Percentiles rank a stretch among this genome's conserved stretches.
Evolutionary conservation across 2,329 filamentous ascomycete species (phyloP).

Genomic region (Colletotrichum sp.): DNA sequence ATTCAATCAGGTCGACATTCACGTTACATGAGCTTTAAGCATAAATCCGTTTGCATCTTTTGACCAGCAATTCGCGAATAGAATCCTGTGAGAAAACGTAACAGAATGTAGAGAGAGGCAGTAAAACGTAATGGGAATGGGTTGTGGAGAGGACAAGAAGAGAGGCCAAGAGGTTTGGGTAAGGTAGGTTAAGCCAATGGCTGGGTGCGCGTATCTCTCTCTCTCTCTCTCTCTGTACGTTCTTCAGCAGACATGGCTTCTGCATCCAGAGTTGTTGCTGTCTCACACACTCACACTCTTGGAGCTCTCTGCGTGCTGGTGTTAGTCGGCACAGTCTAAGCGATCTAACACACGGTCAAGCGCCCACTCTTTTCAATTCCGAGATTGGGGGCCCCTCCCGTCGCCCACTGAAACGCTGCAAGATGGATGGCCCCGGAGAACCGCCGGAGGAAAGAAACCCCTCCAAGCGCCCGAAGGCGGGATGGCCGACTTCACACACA

Average conservation of each 20-base stretch:
- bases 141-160: background rate
- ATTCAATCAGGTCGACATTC: background rate
- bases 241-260: background rate
- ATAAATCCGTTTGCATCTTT: background rate
- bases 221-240: background rate
- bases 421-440: constrained; percentile 13
- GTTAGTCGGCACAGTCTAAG: background rate
- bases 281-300: background rate
- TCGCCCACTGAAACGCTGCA: constrained; percentile 3
- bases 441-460: constrained; percentile 5
- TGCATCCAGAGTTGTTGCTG: background rate
- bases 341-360: background rate
- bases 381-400: background rate
- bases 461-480: background rate
- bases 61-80: background rate
- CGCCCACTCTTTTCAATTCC: background rate
- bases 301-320: background rate
- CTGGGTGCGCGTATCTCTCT: background rate
- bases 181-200: background rate
- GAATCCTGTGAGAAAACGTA: background rate
- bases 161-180: background rate
- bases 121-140: background rate
- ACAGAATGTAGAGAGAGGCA: background rate
- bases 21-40: background rate
- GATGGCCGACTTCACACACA: background rate